Percentiles rank a stretch among this genome's conserved stretches.
These are phyloP conservation scores for Glaciozyma martinii DNA, from an alignment of 768 basidiomycete genomes.

Conservation along the genomic window DNA sequence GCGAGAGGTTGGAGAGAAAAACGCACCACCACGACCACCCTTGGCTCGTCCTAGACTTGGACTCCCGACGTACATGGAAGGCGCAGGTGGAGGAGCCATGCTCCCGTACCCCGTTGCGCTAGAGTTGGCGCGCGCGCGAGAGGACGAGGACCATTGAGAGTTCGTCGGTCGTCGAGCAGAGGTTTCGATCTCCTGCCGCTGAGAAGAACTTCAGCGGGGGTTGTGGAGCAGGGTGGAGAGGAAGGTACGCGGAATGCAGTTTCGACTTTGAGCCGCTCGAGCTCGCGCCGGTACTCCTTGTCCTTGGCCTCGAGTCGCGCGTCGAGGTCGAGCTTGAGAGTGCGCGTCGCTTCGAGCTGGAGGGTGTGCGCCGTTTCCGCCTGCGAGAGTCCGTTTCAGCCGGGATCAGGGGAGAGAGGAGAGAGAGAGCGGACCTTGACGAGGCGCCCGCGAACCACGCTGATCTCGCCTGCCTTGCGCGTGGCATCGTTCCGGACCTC, in stretches of 20 bases:
- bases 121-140: not conserved
- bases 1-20: not conserved
- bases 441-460: conserved; percentile 1
- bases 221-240: not conserved
- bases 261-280: conserved; percentile 1
- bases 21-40: not conserved
- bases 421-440: conserved; percentile 2
- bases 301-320: conserved; percentile 7
- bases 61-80: not conserved
- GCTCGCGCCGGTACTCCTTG: conserved; percentile 6
- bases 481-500: not conserved
- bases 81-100: not conserved
- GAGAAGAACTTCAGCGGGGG: not conserved
- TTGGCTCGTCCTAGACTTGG: not conserved
- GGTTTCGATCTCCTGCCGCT: conserved; percentile 11
- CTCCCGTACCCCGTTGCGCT: not conserved
- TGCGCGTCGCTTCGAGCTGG: conserved; percentile 2
- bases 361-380: conserved; percentile 4
- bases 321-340: not conserved
- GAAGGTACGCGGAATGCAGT: conserved; percentile 17
- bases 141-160: conserved; percentile 6
- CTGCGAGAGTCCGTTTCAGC: conserved; percentile 6
- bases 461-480: conserved; percentile 11
- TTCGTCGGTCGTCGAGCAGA: not conserved
- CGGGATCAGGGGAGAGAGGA: not conserved